Conservation (phyloP, 176 grass and related monocot genomes). For the Neostapfia colusana region DNA sequence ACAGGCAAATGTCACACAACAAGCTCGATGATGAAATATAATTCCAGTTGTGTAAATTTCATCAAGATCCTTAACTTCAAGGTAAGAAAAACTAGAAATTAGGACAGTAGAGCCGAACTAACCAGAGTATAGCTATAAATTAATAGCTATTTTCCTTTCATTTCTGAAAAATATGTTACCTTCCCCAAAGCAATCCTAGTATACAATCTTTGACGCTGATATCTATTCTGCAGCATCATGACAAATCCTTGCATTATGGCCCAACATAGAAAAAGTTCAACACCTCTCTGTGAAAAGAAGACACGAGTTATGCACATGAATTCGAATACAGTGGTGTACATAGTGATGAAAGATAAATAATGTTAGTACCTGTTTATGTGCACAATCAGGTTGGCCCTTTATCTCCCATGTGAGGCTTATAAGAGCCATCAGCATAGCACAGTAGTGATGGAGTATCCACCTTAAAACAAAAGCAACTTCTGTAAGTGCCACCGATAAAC, state of each 20-base stretch:
- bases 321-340: background rate
- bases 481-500: slow-evolving; percentile 4
- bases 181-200: slow-evolving; percentile 98
- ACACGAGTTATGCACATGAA: slow-evolving; percentile 23
- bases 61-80: slow-evolving; percentile 10
- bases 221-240: slow-evolving; percentile 99
- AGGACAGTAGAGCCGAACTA: background rate
- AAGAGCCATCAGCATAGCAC: slow-evolving; percentile 97
- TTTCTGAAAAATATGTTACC: slow-evolving; percentile 50
- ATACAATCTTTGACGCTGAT: slow-evolving; percentile 97
- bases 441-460: slow-evolving; percentile 99
- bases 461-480: slow-evolving; percentile 46
- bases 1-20: slow-evolving; percentile 3
- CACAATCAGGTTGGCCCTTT: slow-evolving; percentile 88
- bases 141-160: background rate
- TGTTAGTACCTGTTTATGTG: slow-evolving; percentile 67
- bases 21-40: background rate
- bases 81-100: background rate
- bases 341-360: background rate
- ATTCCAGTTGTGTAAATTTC: slow-evolving; percentile 19
- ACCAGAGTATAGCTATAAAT: background rate
- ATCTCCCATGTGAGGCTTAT: slow-evolving; percentile 96
- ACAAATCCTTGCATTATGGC: slow-evolving; percentile 96
- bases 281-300: slow-evolving; percentile 66
- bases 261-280: slow-evolving; percentile 91